Evolutionary conservation across 768 basidiomycete genomes (phyloP).

Genomic region (Suillus spraguei): DNA sequence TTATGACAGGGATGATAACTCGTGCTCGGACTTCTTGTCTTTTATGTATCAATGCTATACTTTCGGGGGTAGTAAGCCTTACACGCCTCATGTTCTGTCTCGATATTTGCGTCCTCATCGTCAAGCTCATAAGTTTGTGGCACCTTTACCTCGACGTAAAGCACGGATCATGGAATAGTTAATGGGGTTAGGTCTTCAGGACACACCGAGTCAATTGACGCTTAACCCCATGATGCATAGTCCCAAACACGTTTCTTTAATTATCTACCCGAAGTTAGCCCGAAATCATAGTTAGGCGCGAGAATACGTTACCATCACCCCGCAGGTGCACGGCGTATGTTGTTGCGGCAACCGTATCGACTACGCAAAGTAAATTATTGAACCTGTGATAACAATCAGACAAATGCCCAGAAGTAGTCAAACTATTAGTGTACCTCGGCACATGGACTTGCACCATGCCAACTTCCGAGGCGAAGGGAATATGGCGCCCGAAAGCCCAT

Average conservation of each 20-base stretch:
- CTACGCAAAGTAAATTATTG: not conserved
- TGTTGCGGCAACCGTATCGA: not conserved
- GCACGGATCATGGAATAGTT: not conserved
- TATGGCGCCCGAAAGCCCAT: not conserved
- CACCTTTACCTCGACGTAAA: not conserved
- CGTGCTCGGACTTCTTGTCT: slow-evolving; percentile 1
- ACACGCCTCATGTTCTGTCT: not conserved
- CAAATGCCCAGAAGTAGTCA: not conserved
- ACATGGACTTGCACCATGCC: not conserved
- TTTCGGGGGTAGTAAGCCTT: not conserved
- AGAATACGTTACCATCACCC: not conserved
- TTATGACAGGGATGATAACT: slow-evolving; percentile 1
- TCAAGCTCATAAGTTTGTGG: not conserved
- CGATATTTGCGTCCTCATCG: not conserved
- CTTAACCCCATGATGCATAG: not conserved
- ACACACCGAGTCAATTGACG: not conserved
- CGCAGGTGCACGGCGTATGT: not conserved
- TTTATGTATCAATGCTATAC: slow-evolving; percentile 2
- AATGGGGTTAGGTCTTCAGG: not conserved
- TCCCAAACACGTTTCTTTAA: not conserved
- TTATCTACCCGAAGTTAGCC: not conserved
- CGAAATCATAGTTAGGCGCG: not conserved
- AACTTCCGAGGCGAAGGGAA: not conserved
- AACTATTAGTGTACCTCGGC: not conserved
- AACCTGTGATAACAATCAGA: not conserved